Conservation (phyloP, 106 monocot species). For the Chionographis japonica region DNA sequence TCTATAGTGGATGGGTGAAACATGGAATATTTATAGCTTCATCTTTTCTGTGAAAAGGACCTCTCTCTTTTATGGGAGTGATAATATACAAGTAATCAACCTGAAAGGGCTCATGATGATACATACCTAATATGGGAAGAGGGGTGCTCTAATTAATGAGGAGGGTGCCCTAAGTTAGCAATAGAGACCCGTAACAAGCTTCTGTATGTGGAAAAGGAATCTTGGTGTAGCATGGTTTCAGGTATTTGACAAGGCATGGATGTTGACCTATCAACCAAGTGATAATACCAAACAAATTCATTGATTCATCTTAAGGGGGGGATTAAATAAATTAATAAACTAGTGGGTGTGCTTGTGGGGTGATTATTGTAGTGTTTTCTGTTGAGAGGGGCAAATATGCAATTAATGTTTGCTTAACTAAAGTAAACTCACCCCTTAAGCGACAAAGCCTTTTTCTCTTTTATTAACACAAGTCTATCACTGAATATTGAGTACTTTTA, state of each 20-base stretch:
- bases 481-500: conserved; percentile 26
- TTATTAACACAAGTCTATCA: neutral
- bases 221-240: conserved; percentile 17
- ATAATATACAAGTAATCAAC: too few relatives aligned
- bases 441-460: neutral
- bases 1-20: too few relatives aligned
- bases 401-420: neutral
- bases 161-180: too few relatives aligned
- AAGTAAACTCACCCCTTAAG: conserved; percentile 1
- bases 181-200: neutral
- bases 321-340: neutral
- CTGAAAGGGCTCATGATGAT: too few relatives aligned
- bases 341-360: conserved; percentile 10
- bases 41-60: too few relatives aligned
- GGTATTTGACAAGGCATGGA: conserved; percentile 34
- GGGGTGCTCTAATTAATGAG: too few relatives aligned
- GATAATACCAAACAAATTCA: conserved; percentile 34
- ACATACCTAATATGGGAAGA: too few relatives aligned
- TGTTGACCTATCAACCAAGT: conserved; percentile 35
- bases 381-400: too few relatives aligned
- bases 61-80: too few relatives aligned
- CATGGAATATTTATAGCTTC: too few relatives aligned
- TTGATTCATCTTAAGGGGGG: neutral
- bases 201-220: conserved; percentile 13
- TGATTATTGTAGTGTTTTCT: neutral